A percentile compares a stretch with the other conserved stretches of the same genome.
These are phyloP conservation scores for Thinopyrum elongatum DNA, from an alignment of 176 grass and related monocot genomes.

Conservation along the genomic window DNA sequence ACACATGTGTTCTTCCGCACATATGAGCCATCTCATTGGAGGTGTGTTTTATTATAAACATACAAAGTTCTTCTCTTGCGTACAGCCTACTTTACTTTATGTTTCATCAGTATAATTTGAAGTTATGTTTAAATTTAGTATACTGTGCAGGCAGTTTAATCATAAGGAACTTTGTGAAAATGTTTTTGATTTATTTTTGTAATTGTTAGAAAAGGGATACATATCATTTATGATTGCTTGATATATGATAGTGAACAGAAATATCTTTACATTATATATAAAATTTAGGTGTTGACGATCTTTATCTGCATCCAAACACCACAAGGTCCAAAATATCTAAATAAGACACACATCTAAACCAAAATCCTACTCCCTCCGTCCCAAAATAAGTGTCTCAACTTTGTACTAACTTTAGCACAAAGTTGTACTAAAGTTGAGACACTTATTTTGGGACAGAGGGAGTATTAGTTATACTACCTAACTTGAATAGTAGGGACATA, in stretches of 20 bases:
- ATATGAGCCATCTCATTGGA: slow-evolving; percentile 98
- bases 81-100: background rate
- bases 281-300: background rate
- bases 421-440: no score
- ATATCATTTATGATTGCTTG: background rate
- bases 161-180: background rate
- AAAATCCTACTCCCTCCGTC: no score
- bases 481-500: background rate
- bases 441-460: no score
- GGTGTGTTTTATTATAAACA: slow-evolving; percentile 43
- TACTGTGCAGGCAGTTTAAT: background rate
- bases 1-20: slow-evolving; percentile 96
- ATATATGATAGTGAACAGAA: background rate
- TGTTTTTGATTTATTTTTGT: background rate
- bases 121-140: background rate
- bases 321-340: background rate
- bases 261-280: background rate
- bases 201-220: background rate
- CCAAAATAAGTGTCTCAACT: no score
- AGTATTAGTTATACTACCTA: background rate
- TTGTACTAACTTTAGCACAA: no score
- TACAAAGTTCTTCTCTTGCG: background rate
- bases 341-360: background rate
- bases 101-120: slow-evolving; percentile 2
- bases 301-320: background rate